Evolutionary conservation across 1,284 basidiomycete species (phyloP).

Genomic region (Cystobasidiaceae sp.): DNA sequence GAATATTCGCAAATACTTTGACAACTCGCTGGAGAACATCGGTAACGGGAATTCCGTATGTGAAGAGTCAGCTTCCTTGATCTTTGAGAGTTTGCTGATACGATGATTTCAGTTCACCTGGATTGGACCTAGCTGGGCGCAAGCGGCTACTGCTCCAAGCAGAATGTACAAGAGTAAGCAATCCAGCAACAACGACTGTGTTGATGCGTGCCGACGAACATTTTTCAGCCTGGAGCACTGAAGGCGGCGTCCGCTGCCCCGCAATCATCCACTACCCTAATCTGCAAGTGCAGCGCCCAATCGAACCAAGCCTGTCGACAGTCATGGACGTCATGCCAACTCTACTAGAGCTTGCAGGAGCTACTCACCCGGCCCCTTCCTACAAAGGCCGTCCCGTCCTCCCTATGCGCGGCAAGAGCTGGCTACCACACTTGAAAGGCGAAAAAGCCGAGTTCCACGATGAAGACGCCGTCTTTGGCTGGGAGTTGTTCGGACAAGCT

Average conservation of each 20-base stretch:
- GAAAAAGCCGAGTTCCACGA: slow-evolving; percentile 18
- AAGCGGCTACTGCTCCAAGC: slow-evolving; percentile 37
- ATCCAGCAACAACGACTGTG: not conserved
- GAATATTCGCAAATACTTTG: slow-evolving; percentile 27
- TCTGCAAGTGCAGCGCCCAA: not conserved
- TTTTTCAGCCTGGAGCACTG: slow-evolving; percentile 1
- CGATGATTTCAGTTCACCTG: not conserved
- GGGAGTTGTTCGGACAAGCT: slow-evolving; percentile 40
- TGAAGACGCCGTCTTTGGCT: slow-evolving; percentile 32
- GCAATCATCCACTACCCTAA: slow-evolving; percentile 1
- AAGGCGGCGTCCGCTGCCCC: slow-evolving; percentile 8
- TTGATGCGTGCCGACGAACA: not conserved
- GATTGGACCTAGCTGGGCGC: slow-evolving; percentile 34
- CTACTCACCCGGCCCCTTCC: not conserved
- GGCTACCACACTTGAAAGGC: not conserved
- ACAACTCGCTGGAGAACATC: slow-evolving; percentile 42
- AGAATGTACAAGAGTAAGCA: slow-evolving; percentile 36
- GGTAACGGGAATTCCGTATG: slow-evolving; percentile 19
- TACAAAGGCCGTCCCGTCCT: slow-evolving; percentile 8
- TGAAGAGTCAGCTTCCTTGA: not conserved
- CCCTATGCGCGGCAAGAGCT: not conserved
- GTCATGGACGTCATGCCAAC: slow-evolving; percentile 40
- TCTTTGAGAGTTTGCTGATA: not conserved
- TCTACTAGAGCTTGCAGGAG: slow-evolving; percentile 12
- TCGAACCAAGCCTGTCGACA: slow-evolving; percentile 28